Percentiles rank a stretch among this genome's conserved stretches.
Evolutionary conservation across 176 grass and related monocot genomes (phyloP).

Genomic region (Oropetium thomaeum): DNA sequence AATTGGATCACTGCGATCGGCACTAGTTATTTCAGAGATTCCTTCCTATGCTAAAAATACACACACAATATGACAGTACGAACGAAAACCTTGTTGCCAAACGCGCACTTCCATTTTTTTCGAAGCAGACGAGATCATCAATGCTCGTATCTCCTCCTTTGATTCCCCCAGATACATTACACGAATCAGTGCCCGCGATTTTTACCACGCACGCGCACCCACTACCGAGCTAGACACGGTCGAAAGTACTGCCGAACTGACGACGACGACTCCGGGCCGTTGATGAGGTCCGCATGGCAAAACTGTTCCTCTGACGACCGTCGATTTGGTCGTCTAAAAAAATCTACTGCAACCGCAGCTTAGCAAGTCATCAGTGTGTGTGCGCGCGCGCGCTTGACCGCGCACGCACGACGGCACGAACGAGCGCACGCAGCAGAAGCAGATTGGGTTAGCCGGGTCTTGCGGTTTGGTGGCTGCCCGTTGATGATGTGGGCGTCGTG

Average conservation of each 20-base stretch:
- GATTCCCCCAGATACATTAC: background rate
- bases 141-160: background rate
- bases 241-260: background rate
- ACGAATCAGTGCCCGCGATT: background rate
- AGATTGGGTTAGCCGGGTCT: background rate
- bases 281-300: background rate
- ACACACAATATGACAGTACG: no score
- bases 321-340: background rate
- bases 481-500: background rate
- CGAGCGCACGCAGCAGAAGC: background rate
- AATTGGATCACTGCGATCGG: background rate
- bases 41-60: background rate
- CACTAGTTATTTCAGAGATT: background rate
- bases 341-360: conserved; percentile 35
- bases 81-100: background rate
- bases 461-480: conserved; percentile 22
- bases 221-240: background rate
- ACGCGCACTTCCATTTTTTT: background rate
- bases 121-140: background rate
- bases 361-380: no score
- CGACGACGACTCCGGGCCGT: background rate
- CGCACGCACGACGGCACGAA: background rate
- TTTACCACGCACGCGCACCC: background rate
- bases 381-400: background rate
- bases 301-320: no score